phyloP scores from a whole-genome alignment of 1,284 basidiomycete species.

The Pseudozyma tsukubaensis region DNA sequence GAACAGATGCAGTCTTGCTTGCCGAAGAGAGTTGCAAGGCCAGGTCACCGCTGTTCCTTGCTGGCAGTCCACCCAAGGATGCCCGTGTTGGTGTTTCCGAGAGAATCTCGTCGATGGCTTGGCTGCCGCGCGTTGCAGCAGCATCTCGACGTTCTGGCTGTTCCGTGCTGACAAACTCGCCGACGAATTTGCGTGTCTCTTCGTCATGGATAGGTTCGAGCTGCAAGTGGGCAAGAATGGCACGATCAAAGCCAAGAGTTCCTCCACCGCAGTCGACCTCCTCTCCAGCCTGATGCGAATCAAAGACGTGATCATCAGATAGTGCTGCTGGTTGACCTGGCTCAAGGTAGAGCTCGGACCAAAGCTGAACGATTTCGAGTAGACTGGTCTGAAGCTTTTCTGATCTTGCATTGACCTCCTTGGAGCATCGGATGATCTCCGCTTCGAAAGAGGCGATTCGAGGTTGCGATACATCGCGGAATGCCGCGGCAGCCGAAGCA shows the following conservation, averaged over 20 bases:
- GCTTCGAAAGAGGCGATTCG: slow-evolving; percentile 46
- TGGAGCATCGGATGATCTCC: slow-evolving; percentile 55
- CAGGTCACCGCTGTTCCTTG: slow-evolving; percentile 30
- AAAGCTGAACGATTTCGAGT: slow-evolving; percentile 60
- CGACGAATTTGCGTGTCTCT: slow-evolving; percentile 41
- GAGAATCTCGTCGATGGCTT: slow-evolving; percentile 36
- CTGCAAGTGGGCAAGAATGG: slow-evolving; percentile 56
- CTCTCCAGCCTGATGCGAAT: slow-evolving; percentile 13
- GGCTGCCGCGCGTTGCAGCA: slow-evolving; percentile 1
- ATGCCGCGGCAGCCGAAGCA: slow-evolving; percentile 1
- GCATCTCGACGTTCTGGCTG: slow-evolving; percentile 23
- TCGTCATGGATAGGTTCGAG: slow-evolving; percentile 51
- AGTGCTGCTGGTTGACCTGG: slow-evolving; percentile 37
- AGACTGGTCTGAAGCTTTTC: slow-evolving; percentile 52
- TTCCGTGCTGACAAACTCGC: slow-evolving; percentile 51
- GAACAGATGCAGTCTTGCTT: slow-evolving; percentile 23
- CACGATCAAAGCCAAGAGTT: slow-evolving; percentile 47
- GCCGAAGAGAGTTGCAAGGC: slow-evolving; percentile 31
- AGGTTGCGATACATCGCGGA: slow-evolving; percentile 48
- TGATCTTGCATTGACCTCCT: slow-evolving; percentile 50
- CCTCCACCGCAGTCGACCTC: slow-evolving; percentile 37
- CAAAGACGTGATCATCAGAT: slow-evolving; percentile 44
- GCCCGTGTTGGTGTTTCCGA: slow-evolving; percentile 46
- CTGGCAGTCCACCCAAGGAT: slow-evolving; percentile 37
- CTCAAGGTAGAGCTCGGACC: slow-evolving; percentile 60